Percentiles rank a stretch among this genome's conserved stretches.
phyloP scores from a whole-genome alignment of 345 rosid genomes.

The Toxicodendron radicans region DNA sequence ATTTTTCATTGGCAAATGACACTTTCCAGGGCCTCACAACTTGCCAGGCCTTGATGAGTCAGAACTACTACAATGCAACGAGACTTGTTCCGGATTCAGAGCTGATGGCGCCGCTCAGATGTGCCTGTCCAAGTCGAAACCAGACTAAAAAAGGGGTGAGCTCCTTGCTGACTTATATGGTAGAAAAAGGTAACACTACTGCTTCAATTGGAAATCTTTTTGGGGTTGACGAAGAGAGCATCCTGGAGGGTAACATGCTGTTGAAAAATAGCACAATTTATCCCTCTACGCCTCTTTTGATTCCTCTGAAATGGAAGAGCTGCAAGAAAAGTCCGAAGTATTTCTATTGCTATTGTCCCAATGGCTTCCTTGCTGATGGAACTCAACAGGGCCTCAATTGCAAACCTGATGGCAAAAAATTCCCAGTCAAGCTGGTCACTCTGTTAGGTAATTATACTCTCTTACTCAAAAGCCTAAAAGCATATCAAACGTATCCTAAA shows the following conservation, averaged over 20 bases:
- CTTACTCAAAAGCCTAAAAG: background rate
- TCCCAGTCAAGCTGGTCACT: background rate
- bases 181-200: conserved; percentile 20
- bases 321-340: conserved; percentile 14
- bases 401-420: background rate
- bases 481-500: too few species aligned
- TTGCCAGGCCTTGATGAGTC: conserved; percentile 19
- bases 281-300: conserved; percentile 23
- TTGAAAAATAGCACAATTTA: background rate
- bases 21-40: conserved; percentile 33
- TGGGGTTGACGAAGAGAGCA: conserved; percentile 6
- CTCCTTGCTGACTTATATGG: conserved; percentile 23
- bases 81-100: background rate
- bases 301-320: conserved; percentile 27
- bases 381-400: background rate
- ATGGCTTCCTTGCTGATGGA: background rate
- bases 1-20: conserved; percentile 18
- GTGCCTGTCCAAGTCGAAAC: conserved; percentile 31
- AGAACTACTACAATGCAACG: background rate
- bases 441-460: background rate
- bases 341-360: conserved; percentile 22
- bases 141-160: conserved; percentile 21
- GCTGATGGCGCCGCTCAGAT: conserved; percentile 23
- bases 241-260: conserved; percentile 22
- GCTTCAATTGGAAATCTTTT: conserved; percentile 9